These are phyloP conservation scores for Apiotrichum brassicae DNA, from an alignment of 1,284 basidiomycete species.

Conservation along the genomic window DNA sequence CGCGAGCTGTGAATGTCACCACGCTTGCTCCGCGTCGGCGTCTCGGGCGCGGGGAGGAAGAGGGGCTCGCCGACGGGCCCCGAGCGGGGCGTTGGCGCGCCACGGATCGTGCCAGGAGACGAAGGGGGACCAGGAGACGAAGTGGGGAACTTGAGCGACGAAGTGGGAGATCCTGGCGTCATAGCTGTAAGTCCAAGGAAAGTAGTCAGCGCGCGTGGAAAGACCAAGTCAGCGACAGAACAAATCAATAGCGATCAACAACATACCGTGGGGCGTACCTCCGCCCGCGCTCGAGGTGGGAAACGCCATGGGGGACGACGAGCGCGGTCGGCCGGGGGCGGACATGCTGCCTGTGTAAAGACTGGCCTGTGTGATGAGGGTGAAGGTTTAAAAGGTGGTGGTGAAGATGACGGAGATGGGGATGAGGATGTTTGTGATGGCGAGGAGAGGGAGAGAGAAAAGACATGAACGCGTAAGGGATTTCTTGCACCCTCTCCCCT, in stretches of 20 bases:
- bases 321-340: constrained; percentile 22
- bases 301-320: constrained; percentile 39
- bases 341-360: constrained; percentile 21
- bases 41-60: constrained; percentile 49
- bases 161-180: too few species aligned
- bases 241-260: constrained; percentile 1
- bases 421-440: not conserved
- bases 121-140: constrained; percentile 62
- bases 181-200: not conserved
- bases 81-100: constrained; percentile 7
- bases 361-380: not conserved
- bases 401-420: not conserved
- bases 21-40: constrained; percentile 63
- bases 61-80: constrained; percentile 33
- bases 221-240: not conserved
- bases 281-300: constrained; percentile 34
- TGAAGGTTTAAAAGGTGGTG: not conserved
- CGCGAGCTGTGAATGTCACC: constrained; percentile 78
- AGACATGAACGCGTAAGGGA: constrained; percentile 4
- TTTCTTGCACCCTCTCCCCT: not conserved
- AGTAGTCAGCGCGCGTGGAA: not conserved
- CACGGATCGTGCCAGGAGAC: constrained; percentile 47
- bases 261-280: constrained; percentile 9
- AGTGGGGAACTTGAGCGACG: constrained; percentile 61
- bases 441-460: not conserved